Evolutionary conservation across 2,329 filamentous ascomycete genomes (phyloP).

Genomic region (Pyrenophora teres): DNA sequence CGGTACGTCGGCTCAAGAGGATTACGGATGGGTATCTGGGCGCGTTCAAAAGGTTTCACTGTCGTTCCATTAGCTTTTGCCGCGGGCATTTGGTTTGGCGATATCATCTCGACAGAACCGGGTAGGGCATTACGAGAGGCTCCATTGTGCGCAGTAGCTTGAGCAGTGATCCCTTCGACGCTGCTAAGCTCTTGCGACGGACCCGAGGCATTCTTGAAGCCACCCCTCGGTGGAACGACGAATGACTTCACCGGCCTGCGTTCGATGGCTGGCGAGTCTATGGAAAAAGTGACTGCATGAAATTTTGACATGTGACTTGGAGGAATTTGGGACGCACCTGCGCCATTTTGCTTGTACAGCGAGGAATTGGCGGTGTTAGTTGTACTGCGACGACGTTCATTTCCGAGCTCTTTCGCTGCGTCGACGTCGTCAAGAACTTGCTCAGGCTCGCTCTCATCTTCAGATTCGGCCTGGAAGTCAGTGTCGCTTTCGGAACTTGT

Average conservation of each 20-base stretch:
- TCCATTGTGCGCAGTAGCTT: not conserved
- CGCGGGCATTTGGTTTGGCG: constrained; percentile 1
- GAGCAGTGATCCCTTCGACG: not conserved
- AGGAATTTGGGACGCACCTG: constrained; percentile 24
- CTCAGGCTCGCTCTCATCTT: constrained; percentile 33
- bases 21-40: constrained; percentile 32
- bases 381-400: constrained; percentile 9
- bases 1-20: constrained; percentile 31
- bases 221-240: not conserved
- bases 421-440: constrained; percentile 12
- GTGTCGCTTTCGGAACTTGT: constrained; percentile 53
- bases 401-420: constrained; percentile 9
- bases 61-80: constrained; percentile 18
- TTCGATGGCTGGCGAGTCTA: not conserved
- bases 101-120: not conserved
- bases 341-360: constrained; percentile 26
- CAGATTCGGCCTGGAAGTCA: constrained; percentile 52
- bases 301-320: constrained; percentile 8
- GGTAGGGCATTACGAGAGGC: no score
- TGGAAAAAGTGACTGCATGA: constrained; percentile 4
- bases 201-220: not conserved
- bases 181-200: not conserved
- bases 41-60: constrained; percentile 45
- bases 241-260: not conserved
- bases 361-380: constrained; percentile 14